Base-by-base conservation (phyloP, 345 rosid genomes). In the Balakata baccata region DNA sequence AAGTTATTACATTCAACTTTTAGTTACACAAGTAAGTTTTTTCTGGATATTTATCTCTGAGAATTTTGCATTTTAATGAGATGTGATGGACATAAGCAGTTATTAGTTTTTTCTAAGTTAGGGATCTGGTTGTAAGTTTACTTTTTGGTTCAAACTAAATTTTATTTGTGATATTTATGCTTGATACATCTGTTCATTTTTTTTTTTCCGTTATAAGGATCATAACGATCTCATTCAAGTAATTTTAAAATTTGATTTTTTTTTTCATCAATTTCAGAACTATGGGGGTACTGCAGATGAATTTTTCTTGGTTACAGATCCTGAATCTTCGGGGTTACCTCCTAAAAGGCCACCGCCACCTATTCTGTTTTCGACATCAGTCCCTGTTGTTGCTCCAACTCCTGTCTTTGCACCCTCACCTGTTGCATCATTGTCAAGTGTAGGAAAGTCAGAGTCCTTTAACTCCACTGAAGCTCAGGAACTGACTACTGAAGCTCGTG, bases 321-420 rank as follows among this genome's bases (percentile, higher is more conserved):
- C 90, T 51, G 97, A 89, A 73, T 75, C 78, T 77, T 95, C 98
- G 73, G 97, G 99, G 69, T 89, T 91, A 66, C 99, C 99, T 85
- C 99, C 99, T 0, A 89, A 82, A 82, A 89, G 97, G 81, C 87
- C 91, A 14, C 96, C 98, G 0, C 99, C 99, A 3, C 84, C 89
- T 58, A 37, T 86, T 79, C 90, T 91, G 70, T 70, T 82, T 63
- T 80, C 81, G 45, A 70, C 65, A 45, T 73, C 98, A 0, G 94
- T 94, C 76, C 91, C 92, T 76, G 72, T 83, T 56, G 77, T 78
- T 52, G 64, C 70, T 18, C 63, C 88, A 18, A 46, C 79, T 52
- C 74, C 84, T 68, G 57, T 82, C 73, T 74, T 72, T 78, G 75
- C 77, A 66, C 53, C 82, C 56, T 61, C 87, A 9, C 85, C 83